A percentile compares a stretch with the other conserved stretches of the same genome.
phyloP scores from a whole-genome alignment of 768 basidiomycete genomes.

The Amanita exitialis region DNA sequence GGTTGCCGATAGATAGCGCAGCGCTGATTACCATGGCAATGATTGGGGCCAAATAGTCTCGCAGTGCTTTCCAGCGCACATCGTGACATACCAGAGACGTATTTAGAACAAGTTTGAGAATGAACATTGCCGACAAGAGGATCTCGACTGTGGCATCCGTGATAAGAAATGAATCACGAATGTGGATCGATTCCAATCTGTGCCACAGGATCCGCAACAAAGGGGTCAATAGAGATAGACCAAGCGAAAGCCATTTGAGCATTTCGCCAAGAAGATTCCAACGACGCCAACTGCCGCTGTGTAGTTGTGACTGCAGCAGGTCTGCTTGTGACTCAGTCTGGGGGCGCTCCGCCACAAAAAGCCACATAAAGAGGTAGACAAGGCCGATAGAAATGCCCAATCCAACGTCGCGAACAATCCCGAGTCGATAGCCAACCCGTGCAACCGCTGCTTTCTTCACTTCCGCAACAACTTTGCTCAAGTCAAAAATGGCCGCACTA shows the following conservation, averaged over 20 bases:
- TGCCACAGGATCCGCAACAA: constrained; percentile 60
- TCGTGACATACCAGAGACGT: constrained; percentile 31
- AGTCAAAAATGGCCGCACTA: constrained; percentile 51
- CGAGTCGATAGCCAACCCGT: constrained; percentile 24
- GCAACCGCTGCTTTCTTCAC: constrained; percentile 18
- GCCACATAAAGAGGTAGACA: constrained; percentile 63
- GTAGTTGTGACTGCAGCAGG: constrained; percentile 16
- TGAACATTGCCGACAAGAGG: constrained; percentile 44
- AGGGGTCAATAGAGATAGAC: constrained; percentile 33
- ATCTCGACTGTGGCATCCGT: constrained; percentile 50
- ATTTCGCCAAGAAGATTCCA: constrained; percentile 49
- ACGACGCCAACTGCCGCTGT: constrained; percentile 56
- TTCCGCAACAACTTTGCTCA: constrained; percentile 39
- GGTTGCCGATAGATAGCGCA: constrained; percentile 44
- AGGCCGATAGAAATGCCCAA: constrained; percentile 47
- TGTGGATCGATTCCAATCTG: constrained; percentile 26
- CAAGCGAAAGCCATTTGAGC: constrained; percentile 42
- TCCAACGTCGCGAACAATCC: constrained; percentile 47
- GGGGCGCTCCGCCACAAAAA: constrained; percentile 50
- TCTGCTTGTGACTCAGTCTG: constrained; percentile 18
- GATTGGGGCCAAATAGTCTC: constrained; percentile 39
- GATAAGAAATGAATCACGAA: constrained; percentile 31
- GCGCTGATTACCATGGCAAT: constrained; percentile 41
- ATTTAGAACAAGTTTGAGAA: constrained; percentile 55
- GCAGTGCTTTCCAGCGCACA: constrained; percentile 32